phyloP scores from a whole-genome alignment of 2,329 filamentous ascomycete species.

The Monascus ruber region DNA sequence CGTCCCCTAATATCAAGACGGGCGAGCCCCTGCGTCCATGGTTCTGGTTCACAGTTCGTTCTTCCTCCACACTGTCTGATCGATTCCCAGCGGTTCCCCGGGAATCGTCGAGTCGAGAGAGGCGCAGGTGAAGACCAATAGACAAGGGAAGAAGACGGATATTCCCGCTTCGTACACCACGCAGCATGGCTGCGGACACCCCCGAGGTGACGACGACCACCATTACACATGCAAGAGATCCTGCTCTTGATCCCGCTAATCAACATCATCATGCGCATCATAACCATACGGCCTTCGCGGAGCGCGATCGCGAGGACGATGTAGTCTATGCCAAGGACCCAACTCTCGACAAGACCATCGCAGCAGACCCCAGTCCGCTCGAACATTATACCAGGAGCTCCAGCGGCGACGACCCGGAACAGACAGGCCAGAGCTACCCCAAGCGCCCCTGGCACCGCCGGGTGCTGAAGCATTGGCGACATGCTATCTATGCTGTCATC shows the following conservation, averaged over 20 bases:
- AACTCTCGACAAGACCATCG: slow-evolving; percentile 28
- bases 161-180: no score
- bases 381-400: slow-evolving; percentile 26
- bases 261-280: slow-evolving; percentile 31
- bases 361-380: slow-evolving; percentile 24
- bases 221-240: slow-evolving; percentile 10
- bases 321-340: slow-evolving; percentile 39
- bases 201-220: background rate
- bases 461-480: slow-evolving; percentile 15
- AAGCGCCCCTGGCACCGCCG: slow-evolving; percentile 18
- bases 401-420: slow-evolving; percentile 28
- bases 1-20: no score
- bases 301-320: slow-evolving; percentile 31
- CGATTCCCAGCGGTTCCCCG: no score
- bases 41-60: no score
- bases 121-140: no score
- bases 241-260: slow-evolving; percentile 24
- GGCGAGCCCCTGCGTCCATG: no score
- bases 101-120: no score
- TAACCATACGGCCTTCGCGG: slow-evolving; percentile 26
- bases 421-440: slow-evolving; percentile 24
- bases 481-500: slow-evolving; percentile 36
- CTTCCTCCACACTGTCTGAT: no score
- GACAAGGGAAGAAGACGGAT: no score
- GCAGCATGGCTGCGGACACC: background rate